Conservation (phyloP, 2,329 filamentous ascomycete species). For the Colletotrichum ledebouriae region DNA sequence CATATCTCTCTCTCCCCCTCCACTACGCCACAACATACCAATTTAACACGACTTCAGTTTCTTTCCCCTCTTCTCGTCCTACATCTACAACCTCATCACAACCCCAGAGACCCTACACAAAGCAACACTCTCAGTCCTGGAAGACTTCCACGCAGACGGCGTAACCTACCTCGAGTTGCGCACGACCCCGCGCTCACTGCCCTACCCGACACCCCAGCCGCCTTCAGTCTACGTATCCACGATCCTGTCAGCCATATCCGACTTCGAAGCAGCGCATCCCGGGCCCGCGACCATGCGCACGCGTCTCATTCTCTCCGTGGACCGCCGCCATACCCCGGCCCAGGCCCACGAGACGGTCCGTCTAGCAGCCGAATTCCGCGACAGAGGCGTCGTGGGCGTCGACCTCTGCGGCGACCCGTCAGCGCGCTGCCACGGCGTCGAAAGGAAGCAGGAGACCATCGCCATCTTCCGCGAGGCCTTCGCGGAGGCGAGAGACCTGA, state of each 20-base stretch:
- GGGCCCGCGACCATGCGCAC: conserved; percentile 63
- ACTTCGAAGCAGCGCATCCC: conserved; percentile 58
- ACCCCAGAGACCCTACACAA: conserved; percentile 70
- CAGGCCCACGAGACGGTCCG: conserved; percentile 75
- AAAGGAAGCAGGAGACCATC: conserved; percentile 66
- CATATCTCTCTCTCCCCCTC: conserved; percentile 38
- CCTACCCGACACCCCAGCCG: conserved; percentile 22
- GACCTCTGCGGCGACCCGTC: conserved; percentile 84
- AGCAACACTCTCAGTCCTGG: conserved; percentile 75
- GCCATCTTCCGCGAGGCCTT: conserved; percentile 72
- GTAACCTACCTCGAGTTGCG: conserved; percentile 84
- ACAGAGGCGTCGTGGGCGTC: conserved; percentile 75
- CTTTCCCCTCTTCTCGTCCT: conserved; percentile 82
- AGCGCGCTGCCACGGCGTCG: conserved; percentile 64
- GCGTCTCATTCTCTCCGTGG: conserved; percentile 80
- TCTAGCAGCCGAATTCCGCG: conserved; percentile 69
- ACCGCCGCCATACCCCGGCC: conserved; percentile 71
- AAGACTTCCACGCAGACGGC: conserved; percentile 77
- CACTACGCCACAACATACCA: not conserved
- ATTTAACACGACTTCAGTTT: conserved; percentile 63
- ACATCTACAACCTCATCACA: conserved; percentile 82
- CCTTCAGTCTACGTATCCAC: conserved; percentile 74
- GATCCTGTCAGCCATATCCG: conserved; percentile 74
- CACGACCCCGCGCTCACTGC: conserved; percentile 75
- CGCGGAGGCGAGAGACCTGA: conserved; percentile 63